phyloP scores from a whole-genome alignment of 1,284 basidiomycete genomes.

The Volvariella volvacea region DNA sequence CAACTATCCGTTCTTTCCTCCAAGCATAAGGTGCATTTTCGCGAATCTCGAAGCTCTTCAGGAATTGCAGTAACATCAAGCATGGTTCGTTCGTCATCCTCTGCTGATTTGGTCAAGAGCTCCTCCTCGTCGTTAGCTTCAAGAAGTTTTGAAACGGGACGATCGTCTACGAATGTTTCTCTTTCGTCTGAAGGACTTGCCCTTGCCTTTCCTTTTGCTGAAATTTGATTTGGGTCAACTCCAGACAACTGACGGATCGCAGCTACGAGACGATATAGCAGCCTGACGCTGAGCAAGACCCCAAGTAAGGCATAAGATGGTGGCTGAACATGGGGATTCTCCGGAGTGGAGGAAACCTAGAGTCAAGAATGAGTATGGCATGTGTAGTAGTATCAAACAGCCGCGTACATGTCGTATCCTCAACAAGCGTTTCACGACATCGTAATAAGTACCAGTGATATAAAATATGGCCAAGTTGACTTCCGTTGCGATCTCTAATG shows the following conservation, averaged over 20 bases:
- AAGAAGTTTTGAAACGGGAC: constrained; percentile 54
- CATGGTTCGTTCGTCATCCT: constrained; percentile 62
- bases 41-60: constrained; percentile 43
- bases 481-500: constrained; percentile 55
- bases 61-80: constrained; percentile 53
- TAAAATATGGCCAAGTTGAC: constrained; percentile 82
- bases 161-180: constrained; percentile 60
- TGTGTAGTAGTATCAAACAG: constrained; percentile 2
- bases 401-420: constrained; percentile 66
- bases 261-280: constrained; percentile 56
- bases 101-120: constrained; percentile 43
- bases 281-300: constrained; percentile 63
- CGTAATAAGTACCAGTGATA: constrained; percentile 74
- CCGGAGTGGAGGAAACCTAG: constrained; percentile 68
- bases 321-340: constrained; percentile 63
- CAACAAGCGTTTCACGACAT: constrained; percentile 64
- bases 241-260: constrained; percentile 27
- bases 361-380: constrained; percentile 1
- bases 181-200: constrained; percentile 20
- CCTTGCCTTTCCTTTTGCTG: constrained; percentile 13
- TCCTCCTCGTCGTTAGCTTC: constrained; percentile 47
- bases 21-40: constrained; percentile 83
- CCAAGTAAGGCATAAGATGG: constrained; percentile 86
- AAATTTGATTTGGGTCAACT: constrained; percentile 4
- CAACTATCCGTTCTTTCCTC: constrained; percentile 77